These are phyloP conservation scores for Suhomyces guaymorum DNA, from an alignment of 1,139 yeast genomes.

Conservation along the genomic window DNA sequence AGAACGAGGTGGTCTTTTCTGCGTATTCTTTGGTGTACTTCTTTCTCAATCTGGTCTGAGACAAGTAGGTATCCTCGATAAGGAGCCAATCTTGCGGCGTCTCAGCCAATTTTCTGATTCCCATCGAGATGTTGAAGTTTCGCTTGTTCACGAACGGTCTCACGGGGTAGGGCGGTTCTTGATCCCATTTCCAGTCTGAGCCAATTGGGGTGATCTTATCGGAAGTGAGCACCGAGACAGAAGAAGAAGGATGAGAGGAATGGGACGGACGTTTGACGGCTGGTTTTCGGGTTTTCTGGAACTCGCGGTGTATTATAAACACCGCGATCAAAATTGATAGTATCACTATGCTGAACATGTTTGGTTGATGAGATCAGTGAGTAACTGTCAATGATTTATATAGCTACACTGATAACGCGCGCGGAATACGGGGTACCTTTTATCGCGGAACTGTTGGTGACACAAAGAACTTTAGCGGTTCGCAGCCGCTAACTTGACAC, in stretches of 20 bases:
- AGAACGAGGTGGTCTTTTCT: slow-evolving; percentile 26
- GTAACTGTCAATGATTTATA: too few relatives aligned
- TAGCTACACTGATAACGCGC: not conserved
- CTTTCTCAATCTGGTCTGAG: slow-evolving; percentile 25
- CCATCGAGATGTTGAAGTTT: slow-evolving; percentile 43
- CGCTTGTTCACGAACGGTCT: slow-evolving; percentile 25
- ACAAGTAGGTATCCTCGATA: slow-evolving; percentile 37
- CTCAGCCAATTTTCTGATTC: slow-evolving; percentile 31
- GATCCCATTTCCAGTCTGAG: slow-evolving; percentile 13
- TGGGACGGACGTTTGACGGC: too few relatives aligned
- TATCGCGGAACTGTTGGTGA: too few relatives aligned
- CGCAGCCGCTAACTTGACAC: not conserved
- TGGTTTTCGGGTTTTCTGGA: too few relatives aligned
- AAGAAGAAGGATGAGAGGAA: too few relatives aligned
- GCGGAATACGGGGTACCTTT: not conserved
- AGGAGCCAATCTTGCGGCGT: slow-evolving; percentile 41
- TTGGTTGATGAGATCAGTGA: too few relatives aligned
- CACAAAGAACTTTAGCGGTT: not conserved
- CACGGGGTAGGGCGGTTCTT: slow-evolving; percentile 14
- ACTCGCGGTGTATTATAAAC: too few relatives aligned
- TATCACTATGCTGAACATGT: too few relatives aligned
- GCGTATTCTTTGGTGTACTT: slow-evolving; percentile 21
- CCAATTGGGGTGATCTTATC: slow-evolving; percentile 11
- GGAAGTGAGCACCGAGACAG: slow-evolving; percentile 1
- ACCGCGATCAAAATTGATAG: too few relatives aligned